Evolutionary conservation across 306 rosid species (phyloP), one percentile per base, ranked within the genome.

Genomic region (Hylodesmum podocarpum): DNA sequence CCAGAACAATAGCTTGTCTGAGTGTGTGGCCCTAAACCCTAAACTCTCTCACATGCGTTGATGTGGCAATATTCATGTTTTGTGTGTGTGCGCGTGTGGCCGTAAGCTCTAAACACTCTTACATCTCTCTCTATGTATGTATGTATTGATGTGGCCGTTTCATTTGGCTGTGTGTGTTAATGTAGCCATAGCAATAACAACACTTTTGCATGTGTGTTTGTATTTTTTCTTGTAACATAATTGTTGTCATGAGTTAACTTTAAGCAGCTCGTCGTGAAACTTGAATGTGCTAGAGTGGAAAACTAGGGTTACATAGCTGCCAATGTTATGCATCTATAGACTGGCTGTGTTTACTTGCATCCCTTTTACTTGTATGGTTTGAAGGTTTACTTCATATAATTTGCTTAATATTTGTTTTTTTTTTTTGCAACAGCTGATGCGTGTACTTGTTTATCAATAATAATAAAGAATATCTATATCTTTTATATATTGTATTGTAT

Each of bases 401-500:
- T 63, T 63, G 57, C 11, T 72, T 29, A 18, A 47, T 9, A 0
- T 15, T 1, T 31, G 49, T 64, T 21, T 15, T 9, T 21, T 15
- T 9, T 29, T 73, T 75, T 37, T 41, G 70, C 28, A 22, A 61
- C 14, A 36, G 63, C 33, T 59, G 70, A 28, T 51, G 27, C 31
- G 11, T 66, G 22, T 72, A 25, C 19, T 61, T 72, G 25, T 66
- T 57, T 59, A 72, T 72, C 50, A 59, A 66, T 34, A 34, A 63
- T 61, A 37, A 75, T 43, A 74, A 34, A 63, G 62, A 37, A 75
- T 43, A 74, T 46, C 24, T 27, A 18, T 62, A 27, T 75, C 27
- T 62, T 43, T 62, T 58, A 14, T 64, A 31, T 33, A 14, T 55
- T 44, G 3, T 33, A 14, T 55, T 44, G 3, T 50, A 51, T 70